Percentiles rank a stretch among this genome's conserved stretches.
Evolutionary conservation across 306 rosid species (phyloP).

Genomic region (Lathyrus sativus): DNA sequence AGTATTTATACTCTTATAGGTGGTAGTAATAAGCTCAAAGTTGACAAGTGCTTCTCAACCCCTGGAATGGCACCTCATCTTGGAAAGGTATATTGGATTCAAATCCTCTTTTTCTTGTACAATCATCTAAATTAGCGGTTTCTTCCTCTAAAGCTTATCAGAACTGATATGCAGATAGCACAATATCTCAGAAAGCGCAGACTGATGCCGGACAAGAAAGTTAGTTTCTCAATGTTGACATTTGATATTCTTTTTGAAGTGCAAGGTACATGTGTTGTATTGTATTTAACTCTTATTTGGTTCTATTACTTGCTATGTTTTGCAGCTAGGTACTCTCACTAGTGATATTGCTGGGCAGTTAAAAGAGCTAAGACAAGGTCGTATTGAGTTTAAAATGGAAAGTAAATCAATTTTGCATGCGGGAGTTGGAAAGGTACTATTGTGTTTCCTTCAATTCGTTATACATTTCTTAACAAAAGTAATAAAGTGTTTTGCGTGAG

Average conservation of each 20-base stretch:
- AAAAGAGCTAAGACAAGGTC: constrained; percentile 79
- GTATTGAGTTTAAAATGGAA: constrained; percentile 92
- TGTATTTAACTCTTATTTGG: constrained; percentile 38
- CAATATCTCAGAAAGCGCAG: constrained; percentile 93
- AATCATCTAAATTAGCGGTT: constrained; percentile 29
- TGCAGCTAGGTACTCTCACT: constrained; percentile 92
- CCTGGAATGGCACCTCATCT: constrained; percentile 93
- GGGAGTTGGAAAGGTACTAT: constrained; percentile 89
- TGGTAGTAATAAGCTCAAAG: constrained; percentile 77
- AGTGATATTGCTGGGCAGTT: constrained; percentile 83
- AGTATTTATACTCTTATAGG: constrained; percentile 51
- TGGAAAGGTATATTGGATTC: constrained; percentile 68
- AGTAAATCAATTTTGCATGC: constrained; percentile 81
- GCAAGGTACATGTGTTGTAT: constrained; percentile 18
- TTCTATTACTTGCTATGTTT: constrained; percentile 39
- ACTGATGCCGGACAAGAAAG: constrained; percentile 94
- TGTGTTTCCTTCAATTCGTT: constrained; percentile 22
- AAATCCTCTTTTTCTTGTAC: constrained; percentile 20
- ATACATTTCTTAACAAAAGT: constrained; percentile 28
- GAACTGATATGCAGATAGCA: constrained; percentile 71
- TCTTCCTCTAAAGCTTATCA: constrained; percentile 36
- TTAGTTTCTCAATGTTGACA: constrained; percentile 49
- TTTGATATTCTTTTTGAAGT: constrained; percentile 32
- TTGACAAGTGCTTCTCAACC: constrained; percentile 96
- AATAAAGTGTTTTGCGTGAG: constrained; percentile 2